phyloP scores from a whole-genome alignment of 345 rosid species.

The Acer saccharum region DNA sequence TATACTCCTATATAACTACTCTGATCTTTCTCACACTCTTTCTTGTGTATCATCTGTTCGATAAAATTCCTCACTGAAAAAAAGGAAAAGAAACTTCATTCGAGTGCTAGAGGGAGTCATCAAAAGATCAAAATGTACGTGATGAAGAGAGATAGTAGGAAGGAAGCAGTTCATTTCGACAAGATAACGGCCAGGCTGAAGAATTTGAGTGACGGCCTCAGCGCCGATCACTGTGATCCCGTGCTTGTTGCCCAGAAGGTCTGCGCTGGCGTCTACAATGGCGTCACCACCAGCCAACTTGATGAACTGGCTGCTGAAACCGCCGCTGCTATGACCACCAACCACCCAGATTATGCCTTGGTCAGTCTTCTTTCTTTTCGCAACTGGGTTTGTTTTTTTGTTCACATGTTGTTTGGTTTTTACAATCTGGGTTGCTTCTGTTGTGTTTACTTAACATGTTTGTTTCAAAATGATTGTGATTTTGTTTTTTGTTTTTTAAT shows the following conservation, averaged over 20 bases:
- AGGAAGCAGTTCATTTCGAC: conserved; percentile 79
- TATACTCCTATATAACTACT: no score
- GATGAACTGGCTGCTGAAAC: conserved; percentile 97
- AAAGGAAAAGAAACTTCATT: no score
- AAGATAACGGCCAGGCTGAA: conserved; percentile 84
- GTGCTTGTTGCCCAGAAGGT: conserved; percentile 90
- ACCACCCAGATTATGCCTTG: conserved; percentile 92
- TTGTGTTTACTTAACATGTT: no score
- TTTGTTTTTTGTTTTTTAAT: no score
- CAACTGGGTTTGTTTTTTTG: neutral
- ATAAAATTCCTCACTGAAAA: no score
- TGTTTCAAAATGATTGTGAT: no score
- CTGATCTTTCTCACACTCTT: no score
- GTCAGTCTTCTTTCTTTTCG: conserved; percentile 38
- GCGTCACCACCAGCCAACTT: conserved; percentile 89
- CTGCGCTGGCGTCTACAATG: conserved; percentile 85
- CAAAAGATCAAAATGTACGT: conserved; percentile 46
- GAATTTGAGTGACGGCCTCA: conserved; percentile 87
- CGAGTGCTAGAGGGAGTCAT: no score
- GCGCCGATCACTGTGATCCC: conserved; percentile 46
- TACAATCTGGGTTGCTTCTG: no score
- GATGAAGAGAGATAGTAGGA: conserved; percentile 82
- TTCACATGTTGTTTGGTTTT: no score
- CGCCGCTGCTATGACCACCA: conserved; percentile 86
- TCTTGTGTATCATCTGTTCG: neutral